Conservation (phyloP, 768 basidiomycete species). For the Trametes gibbosa region DNA sequence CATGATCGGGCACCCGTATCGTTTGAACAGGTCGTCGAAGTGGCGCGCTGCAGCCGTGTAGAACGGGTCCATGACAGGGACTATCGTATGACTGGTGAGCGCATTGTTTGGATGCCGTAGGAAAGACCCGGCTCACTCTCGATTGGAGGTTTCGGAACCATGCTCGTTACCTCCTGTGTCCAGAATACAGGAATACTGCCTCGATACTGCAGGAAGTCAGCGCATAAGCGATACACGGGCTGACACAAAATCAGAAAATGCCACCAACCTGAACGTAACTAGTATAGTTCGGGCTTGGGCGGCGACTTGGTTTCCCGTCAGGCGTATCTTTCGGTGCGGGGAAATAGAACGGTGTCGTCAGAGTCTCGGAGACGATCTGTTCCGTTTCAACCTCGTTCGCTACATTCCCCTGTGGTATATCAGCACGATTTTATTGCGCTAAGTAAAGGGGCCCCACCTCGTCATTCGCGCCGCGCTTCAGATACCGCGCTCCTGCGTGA, state of each 20-base stretch:
- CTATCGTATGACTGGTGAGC: not conserved
- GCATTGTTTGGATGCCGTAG: not conserved
- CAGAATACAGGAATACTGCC: conserved; percentile 96
- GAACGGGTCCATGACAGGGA: conserved; percentile 82
- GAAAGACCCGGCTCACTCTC: conserved; percentile 63
- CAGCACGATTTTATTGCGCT: not conserved
- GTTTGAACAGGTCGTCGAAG: conserved; percentile 85
- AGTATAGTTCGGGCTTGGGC: conserved; percentile 85
- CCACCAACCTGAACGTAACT: conserved; percentile 82
- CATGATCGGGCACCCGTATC: conserved; percentile 87
- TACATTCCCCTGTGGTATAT: conserved; percentile 74
- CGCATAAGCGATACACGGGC: not conserved
- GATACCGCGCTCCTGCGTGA: conserved; percentile 92
- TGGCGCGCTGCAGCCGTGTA: conserved; percentile 91
- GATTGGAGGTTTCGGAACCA: conserved; percentile 93
- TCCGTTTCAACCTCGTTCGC: conserved; percentile 99
- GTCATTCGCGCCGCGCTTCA: conserved; percentile 93
- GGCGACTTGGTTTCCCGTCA: conserved; percentile 32
- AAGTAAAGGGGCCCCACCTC: conserved; percentile 48
- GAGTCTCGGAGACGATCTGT: conserved; percentile 89
- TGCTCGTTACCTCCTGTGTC: conserved; percentile 90
- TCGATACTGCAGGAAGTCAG: conserved; percentile 56
- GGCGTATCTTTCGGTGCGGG: conserved; percentile 43
- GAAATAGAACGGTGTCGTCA: conserved; percentile 87
- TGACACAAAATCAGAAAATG: not conserved